Conservation (phyloP, 2,329 filamentous ascomycete genomes). For the Apiospora arundinis region DNA sequence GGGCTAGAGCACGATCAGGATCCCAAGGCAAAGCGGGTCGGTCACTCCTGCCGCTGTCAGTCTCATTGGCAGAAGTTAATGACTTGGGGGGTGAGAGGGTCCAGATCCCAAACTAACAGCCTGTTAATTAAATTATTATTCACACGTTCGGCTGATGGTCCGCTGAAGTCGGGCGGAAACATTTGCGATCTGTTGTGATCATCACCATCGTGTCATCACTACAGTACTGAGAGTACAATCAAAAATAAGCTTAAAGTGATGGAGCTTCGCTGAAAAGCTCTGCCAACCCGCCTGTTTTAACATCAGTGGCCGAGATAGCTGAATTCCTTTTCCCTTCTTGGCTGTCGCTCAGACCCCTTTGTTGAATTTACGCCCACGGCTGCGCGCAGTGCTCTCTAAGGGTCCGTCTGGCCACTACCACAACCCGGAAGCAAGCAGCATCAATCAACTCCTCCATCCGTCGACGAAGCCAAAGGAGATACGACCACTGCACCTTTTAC, state of each 20-base stretch:
- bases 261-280: not conserved
- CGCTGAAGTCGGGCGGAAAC: constrained; percentile 3
- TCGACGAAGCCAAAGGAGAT: not conserved
- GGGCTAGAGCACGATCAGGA: not conserved
- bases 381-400: not conserved
- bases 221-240: not conserved
- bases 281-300: not conserved
- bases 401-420: not conserved
- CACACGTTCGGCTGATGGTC: not conserved
- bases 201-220: constrained; percentile 8
- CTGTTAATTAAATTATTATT: constrained; percentile 19
- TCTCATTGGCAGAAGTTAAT: not conserved
- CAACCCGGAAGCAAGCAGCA: constrained; percentile 7
- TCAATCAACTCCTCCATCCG: not conserved
- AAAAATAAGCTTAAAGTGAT: not conserved
- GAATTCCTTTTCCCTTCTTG: not conserved
- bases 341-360: not conserved
- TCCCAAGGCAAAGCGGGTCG: constrained; percentile 2
- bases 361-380: not conserved
- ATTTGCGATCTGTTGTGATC: constrained; percentile 7
- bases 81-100: constrained; percentile 3
- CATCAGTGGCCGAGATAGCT: not conserved
- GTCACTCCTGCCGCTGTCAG: not conserved
- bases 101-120: constrained; percentile 12
- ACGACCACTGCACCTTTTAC: not conserved